phyloP scores from a whole-genome alignment of 2,329 filamentous ascomycete species.

The Fusarium oxysporum region DNA sequence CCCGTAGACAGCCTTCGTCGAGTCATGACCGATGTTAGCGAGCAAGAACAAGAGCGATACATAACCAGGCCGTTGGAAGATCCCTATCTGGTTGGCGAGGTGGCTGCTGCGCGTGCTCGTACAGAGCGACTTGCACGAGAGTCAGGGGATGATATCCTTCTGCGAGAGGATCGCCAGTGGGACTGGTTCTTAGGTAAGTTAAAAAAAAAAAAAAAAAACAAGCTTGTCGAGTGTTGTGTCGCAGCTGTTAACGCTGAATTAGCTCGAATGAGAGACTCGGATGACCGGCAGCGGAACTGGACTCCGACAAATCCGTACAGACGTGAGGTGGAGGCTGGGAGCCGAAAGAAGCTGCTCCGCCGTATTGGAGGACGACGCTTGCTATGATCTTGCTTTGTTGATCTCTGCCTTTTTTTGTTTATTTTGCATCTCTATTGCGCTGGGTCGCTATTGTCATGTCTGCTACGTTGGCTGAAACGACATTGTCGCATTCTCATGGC shows the following conservation, averaged over 20 bases:
- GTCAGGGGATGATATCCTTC: conserved; percentile 64
- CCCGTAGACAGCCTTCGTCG: conserved; percentile 45
- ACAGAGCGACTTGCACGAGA: conserved; percentile 68
- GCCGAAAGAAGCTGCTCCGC: conserved; percentile 54
- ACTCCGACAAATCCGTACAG: conserved; percentile 51
- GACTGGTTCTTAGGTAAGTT: conserved; percentile 69
- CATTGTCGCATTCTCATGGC: conserved; percentile 45
- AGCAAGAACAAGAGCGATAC: conserved; percentile 34
- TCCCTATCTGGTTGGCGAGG: conserved; percentile 74
- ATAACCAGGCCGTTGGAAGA: conserved; percentile 69
- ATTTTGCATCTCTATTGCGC: conserved; percentile 22
- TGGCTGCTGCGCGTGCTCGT: conserved; percentile 68
- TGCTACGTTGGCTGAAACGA: conserved; percentile 38
- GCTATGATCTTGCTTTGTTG: conserved; percentile 31
- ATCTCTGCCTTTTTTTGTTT: background rate
- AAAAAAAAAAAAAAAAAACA: background rate
- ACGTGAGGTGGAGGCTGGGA: conserved; percentile 46
- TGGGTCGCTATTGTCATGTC: conserved; percentile 38
- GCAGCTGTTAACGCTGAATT: conserved; percentile 18
- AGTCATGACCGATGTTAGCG: conserved; percentile 33
- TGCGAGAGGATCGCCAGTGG: conserved; percentile 69
- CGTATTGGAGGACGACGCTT: conserved; percentile 53
- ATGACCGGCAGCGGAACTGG: conserved; percentile 64
- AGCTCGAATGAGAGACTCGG: conserved; percentile 64
- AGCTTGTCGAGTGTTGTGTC: background rate